Evolutionary conservation across 352 stramenopile genomes (phyloP), one percentile per base, ranked within the genome.

Genomic region (Pythium phragmiticola): DNA sequence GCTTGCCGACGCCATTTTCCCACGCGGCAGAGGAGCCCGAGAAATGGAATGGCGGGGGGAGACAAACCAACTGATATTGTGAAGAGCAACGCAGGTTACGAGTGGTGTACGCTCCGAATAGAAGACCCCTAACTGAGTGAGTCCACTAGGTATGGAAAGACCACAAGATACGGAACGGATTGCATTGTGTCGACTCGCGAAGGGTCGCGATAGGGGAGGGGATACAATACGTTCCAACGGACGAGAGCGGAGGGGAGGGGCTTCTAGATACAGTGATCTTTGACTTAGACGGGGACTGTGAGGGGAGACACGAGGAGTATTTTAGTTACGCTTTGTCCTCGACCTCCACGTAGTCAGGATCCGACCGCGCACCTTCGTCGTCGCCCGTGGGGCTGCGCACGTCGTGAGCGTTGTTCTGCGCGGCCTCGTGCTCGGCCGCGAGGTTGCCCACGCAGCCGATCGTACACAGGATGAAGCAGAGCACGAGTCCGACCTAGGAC

Each of bases 401-500:
- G 47, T 88, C 76, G 19, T 80, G 49, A 4, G 61, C 67, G 28
- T 42, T 46, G 34, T 69, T 65, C 30, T 73, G 48, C 4, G 79
- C 70, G 7, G 77, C 70, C 17, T 79, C 72, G 7, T 84, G 71
- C n/a, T 77, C 72, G 0, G 64, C 60, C 23, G 74, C 74, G 14
- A 75, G 64, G 36, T 84, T 76, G 45, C 81, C 79, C n/a, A 92
- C 73, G 63, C 76, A 89, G 23, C 77, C 82, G 64, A 92, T 92
- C 19, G 82, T 79, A 39, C 83, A 92, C 68, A 81, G 88, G 61
- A 92, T 86, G 66, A 89, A 84, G 69, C 79, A 90, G 49, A 92
- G 78, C n/a, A 83, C 55, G 39, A 92, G 68, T 33, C 83, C 83
- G 12, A 80, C 82, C 81, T 90, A 61, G 1, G 52, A 48, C 39